phyloP scores from a whole-genome alignment of 2,329 filamentous ascomycete genomes.

The Berkeleyomyces rouxiae region DNA sequence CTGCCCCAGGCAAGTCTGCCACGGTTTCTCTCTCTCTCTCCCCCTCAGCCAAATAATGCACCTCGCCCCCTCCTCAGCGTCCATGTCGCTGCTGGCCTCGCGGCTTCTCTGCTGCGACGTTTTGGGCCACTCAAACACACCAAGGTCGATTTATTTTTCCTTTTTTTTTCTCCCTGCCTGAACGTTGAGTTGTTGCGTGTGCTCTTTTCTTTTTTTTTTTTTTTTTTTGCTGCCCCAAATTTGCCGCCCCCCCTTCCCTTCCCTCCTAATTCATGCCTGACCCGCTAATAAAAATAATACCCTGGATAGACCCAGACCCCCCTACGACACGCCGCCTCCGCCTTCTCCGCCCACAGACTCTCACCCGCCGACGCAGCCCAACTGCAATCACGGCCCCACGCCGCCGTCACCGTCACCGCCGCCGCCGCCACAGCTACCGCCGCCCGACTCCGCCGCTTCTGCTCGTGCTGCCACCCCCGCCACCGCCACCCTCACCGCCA shows the following conservation, averaged over 20 bases:
- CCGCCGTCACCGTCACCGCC: conserved; percentile 5
- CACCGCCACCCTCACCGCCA: neutral
- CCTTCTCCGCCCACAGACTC: neutral
- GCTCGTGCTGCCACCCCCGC: neutral
- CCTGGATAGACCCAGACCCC: neutral
- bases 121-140: neutral
- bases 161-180: neutral
- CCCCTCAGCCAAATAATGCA: neutral
- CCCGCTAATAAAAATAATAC: neutral
- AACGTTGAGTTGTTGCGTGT: neutral
- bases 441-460: conserved; percentile 6
- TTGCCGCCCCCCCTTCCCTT: neutral
- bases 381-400: neutral
- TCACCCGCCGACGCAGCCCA: too few species aligned
- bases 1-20: too few species aligned
- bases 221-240: neutral
- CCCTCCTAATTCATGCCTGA: neutral
- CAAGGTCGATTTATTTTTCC: neutral
- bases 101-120: neutral
- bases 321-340: neutral
- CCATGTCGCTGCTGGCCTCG: neutral
- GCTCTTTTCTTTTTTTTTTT: neutral
- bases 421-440: conserved; percentile 2
- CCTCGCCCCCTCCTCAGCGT: neutral
- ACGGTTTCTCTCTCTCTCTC: too few species aligned